These are phyloP conservation scores for Colletotrichum lini DNA, from an alignment of 2,329 filamentous ascomycete species.

Conservation along the genomic window DNA sequence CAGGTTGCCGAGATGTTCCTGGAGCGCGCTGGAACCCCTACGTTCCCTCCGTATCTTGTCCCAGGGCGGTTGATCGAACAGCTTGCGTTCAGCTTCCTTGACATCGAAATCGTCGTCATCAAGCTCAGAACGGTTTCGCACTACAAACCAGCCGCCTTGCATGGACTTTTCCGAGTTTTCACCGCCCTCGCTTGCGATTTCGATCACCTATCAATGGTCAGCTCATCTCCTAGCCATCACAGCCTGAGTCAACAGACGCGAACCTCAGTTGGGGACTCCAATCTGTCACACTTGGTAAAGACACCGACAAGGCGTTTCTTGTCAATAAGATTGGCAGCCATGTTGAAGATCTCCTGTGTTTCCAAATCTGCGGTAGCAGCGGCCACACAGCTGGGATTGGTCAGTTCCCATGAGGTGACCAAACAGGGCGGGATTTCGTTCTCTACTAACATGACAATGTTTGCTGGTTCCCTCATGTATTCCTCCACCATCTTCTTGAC, in stretches of 20 bases:
- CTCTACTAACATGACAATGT: slow-evolving; percentile 55
- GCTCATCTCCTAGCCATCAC: too few species aligned
- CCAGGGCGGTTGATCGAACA: slow-evolving; percentile 51
- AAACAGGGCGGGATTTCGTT: fast-evolving
- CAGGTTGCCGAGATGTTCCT: slow-evolving; percentile 48
- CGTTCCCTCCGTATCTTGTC: slow-evolving; percentile 44
- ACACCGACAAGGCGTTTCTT: slow-evolving; percentile 53
- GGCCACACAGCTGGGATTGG: slow-evolving; percentile 50
- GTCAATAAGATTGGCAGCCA: slow-evolving; percentile 48
- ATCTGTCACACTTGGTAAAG: slow-evolving; percentile 56
- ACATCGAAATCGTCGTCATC: slow-evolving; percentile 48
- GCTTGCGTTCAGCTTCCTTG: slow-evolving; percentile 46
- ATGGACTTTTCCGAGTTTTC: slow-evolving; percentile 25
- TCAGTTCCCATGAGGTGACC: background rate
- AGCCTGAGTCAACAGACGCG: too few species aligned
- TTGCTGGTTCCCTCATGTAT: slow-evolving; percentile 54
- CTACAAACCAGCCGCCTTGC: slow-evolving; percentile 54
- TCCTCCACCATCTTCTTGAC: slow-evolving; percentile 45
- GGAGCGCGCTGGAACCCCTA: slow-evolving; percentile 50
- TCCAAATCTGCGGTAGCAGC: slow-evolving; percentile 51
- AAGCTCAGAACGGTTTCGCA: slow-evolving; percentile 50
- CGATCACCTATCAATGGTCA: slow-evolving; percentile 18
- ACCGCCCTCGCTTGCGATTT: slow-evolving; percentile 30
- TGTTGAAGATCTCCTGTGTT: slow-evolving; percentile 49
- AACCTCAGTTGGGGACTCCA: slow-evolving; percentile 44